Percentiles rank a stretch among this genome's conserved stretches.
Evolutionary conservation across 768 basidiomycete genomes (phyloP).

Genomic region (Termitomyces sp.): DNA sequence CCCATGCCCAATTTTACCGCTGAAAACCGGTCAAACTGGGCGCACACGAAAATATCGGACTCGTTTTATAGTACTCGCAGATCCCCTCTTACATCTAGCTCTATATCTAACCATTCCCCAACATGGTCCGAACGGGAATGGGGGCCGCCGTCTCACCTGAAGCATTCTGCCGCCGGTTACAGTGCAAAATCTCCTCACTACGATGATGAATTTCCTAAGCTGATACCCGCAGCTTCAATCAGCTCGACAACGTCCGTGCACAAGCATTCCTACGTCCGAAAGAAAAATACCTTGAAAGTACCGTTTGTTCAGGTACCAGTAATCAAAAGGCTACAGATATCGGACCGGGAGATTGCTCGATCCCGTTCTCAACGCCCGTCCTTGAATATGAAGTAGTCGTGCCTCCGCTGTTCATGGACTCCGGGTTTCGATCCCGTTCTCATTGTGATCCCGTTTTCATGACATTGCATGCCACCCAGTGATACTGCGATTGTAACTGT

Average conservation of each 20-base stretch:
- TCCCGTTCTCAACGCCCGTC: neutral
- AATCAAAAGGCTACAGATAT: no score
- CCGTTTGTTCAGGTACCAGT: neutral
- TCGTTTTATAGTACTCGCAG: neutral
- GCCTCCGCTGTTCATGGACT: no score
- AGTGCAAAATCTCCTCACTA: neutral
- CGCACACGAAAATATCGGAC: no score
- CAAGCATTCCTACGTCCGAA: neutral
- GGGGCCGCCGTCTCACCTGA: neutral
- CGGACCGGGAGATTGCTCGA: neutral
- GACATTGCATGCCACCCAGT: no score
- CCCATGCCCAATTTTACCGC: neutral
- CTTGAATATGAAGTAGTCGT: no score
- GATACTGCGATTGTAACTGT: no score
- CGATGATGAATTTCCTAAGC: neutral
- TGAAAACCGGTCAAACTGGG: no score
- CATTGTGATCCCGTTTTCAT: no score
- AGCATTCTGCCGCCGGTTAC: neutral
- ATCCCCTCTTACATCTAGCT: neutral
- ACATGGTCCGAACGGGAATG: neutral
- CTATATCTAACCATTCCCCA: no score
- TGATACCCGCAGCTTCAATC: neutral
- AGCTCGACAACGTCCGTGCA: neutral
- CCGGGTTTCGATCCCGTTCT: no score
- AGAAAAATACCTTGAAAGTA: neutral